A percentile compares a stretch with the other conserved stretches of the same genome.
These are phyloP conservation scores for Penicillium sp. DNA, from an alignment of 2,329 filamentous ascomycete genomes.

Conservation along the genomic window DNA sequence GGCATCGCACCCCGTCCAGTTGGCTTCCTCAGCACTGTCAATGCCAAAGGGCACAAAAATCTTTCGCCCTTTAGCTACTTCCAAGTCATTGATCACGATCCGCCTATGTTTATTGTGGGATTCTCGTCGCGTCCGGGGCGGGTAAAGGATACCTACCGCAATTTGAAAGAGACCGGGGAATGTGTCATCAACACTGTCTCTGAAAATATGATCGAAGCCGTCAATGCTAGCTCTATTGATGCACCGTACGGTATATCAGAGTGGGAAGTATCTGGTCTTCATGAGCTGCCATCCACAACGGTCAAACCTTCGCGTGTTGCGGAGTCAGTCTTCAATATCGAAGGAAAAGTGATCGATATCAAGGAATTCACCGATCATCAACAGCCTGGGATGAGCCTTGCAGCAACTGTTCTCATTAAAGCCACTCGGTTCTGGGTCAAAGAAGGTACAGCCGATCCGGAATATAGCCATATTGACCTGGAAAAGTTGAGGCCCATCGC, in stretches of 20 bases:
- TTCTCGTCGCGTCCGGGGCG: constrained; percentile 55
- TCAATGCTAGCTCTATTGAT: constrained; percentile 73
- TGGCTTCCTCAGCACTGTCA: constrained; percentile 58
- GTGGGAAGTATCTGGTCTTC: constrained; percentile 76
- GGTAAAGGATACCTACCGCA: constrained; percentile 74
- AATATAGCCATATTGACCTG: constrained; percentile 70
- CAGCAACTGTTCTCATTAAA: constrained; percentile 72
- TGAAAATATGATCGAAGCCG: constrained; percentile 80
- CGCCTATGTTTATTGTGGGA: constrained; percentile 72
- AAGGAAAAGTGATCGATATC: constrained; percentile 70
- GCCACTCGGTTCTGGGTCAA: constrained; percentile 81
- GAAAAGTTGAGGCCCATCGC: constrained; percentile 72
- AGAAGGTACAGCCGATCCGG: constrained; percentile 77
- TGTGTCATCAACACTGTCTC: constrained; percentile 83
- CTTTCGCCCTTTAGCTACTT: constrained; percentile 84
- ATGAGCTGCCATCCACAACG: constrained; percentile 60
- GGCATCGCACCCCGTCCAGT: constrained; percentile 78
- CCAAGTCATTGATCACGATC: constrained; percentile 76
- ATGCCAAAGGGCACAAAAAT: constrained; percentile 65
- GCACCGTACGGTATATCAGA: constrained; percentile 73
- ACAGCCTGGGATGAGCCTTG: constrained; percentile 68
- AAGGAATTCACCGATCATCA: constrained; percentile 71
- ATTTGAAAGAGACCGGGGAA: constrained; percentile 68
- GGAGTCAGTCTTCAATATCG: constrained; percentile 77
- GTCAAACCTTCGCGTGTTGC: constrained; percentile 71